Evolutionary conservation across 306 rosid genomes (phyloP).

Genomic region (Dryas drummondii): DNA sequence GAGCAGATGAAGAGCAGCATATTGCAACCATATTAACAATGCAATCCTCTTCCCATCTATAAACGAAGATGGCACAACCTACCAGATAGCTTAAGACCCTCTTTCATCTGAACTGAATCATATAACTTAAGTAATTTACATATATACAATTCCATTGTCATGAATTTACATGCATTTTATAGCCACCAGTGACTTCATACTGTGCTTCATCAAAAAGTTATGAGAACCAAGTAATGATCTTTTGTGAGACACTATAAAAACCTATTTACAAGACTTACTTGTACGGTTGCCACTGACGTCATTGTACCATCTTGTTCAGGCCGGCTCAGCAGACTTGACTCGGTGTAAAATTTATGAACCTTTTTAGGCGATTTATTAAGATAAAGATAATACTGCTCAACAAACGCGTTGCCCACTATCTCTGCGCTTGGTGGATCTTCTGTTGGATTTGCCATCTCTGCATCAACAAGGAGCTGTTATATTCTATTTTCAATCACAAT

Average conservation of each 20-base stretch:
- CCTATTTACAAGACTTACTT: conserved; percentile 33
- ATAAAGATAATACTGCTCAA: conserved; percentile 45
- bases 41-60: neutral
- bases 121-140: neutral
- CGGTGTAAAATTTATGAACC: conserved; percentile 49
- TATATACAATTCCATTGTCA: neutral
- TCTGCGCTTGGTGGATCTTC: conserved; percentile 37
- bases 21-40: neutral
- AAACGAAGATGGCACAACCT: neutral
- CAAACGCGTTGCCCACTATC: conserved; percentile 59
- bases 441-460: conserved; percentile 57
- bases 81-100: neutral
- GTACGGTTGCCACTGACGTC: conserved; percentile 37
- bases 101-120: neutral
- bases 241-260: neutral
- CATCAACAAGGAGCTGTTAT: neutral
- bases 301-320: conserved; percentile 52
- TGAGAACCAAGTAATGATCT: neutral
- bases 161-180: neutral
- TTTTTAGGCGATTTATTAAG: conserved; percentile 34
- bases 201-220: neutral
- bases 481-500: neutral
- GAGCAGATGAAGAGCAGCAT: neutral
- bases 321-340: conserved; percentile 53
- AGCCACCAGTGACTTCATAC: neutral